A percentile compares a stretch with the other conserved stretches of the same genome.
Evolutionary conservation across 192 early-diverging fungal genomes (phyloP).

Genomic region (Entomortierella parvispora): DNA sequence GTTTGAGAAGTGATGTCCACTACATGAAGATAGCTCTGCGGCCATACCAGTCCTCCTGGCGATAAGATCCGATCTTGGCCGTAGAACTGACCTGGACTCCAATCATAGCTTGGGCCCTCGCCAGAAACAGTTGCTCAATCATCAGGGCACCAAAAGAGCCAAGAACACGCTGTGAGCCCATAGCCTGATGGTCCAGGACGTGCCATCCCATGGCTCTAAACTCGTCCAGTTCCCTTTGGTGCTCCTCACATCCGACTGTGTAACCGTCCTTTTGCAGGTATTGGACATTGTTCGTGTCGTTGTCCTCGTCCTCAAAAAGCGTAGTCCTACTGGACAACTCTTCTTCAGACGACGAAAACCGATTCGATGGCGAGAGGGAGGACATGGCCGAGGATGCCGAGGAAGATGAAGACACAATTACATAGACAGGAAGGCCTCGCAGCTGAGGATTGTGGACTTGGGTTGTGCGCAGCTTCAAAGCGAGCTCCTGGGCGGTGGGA

Average conservation of each 20-base stretch:
- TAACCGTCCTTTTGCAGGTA: too few species aligned
- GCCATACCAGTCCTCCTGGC: conserved; percentile 37
- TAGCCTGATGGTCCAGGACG: conserved; percentile 20
- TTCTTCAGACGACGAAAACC: too few species aligned
- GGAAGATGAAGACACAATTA: background rate
- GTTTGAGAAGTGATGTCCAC: background rate
- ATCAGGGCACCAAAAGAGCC: conserved; percentile 27
- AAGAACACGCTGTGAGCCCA: conserved; percentile 6
- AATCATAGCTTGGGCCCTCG: conserved; percentile 19
- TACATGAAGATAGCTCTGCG: conserved; percentile 29
- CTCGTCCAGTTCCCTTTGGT: conserved; percentile 18
- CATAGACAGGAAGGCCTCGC: conserved; percentile 28
- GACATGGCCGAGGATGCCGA: background rate
- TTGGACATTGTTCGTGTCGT: too few species aligned
- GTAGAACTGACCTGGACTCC: conserved; percentile 26
- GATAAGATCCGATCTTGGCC: conserved; percentile 20
- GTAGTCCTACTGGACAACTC: too few species aligned
- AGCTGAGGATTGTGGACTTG: conserved; percentile 4
- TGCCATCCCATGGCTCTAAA: conserved; percentile 39
- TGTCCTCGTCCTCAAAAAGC: too few species aligned
- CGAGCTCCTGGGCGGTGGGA: conserved; percentile 37
- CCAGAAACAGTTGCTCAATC: conserved; percentile 47
- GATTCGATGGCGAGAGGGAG: too few species aligned
- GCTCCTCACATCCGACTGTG: conserved; percentile 11
- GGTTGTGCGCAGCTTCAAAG: conserved; percentile 3